Percentiles rank a stretch among this genome's conserved stretches.
Evolutionary conservation across 495 filamentous ascomycete species (phyloP).

Genomic region (Lophium mytilinum): DNA sequence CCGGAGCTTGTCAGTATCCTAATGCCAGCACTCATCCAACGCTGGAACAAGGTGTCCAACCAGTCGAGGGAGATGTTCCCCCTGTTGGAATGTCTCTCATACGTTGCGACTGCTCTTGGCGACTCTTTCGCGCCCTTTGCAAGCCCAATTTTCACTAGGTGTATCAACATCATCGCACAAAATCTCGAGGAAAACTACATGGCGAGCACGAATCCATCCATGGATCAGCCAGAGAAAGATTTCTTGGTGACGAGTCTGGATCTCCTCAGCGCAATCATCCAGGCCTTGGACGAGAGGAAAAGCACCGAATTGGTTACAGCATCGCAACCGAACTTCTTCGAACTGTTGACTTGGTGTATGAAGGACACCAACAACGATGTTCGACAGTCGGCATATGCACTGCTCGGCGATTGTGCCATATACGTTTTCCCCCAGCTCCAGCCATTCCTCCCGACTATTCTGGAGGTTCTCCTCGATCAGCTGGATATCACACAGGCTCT

Average conservation of each 20-base stretch:
- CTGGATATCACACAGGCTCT: slow-evolving; percentile 71
- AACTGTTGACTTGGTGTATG: slow-evolving; percentile 86
- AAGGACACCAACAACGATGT: slow-evolving; percentile 87
- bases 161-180: slow-evolving; percentile 81
- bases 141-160: slow-evolving; percentile 72
- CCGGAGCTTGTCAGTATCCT: slow-evolving; percentile 72
- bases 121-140: slow-evolving; percentile 78
- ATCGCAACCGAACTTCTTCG: slow-evolving; percentile 77
- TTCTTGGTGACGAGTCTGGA: slow-evolving; percentile 96
- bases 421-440: slow-evolving; percentile 83
- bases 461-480: slow-evolving; percentile 76
- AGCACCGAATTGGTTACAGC: slow-evolving; percentile 65
- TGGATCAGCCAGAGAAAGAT: slow-evolving; percentile 89
- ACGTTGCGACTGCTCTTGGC: slow-evolving; percentile 80
- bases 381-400: slow-evolving; percentile 88
- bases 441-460: slow-evolving; percentile 58
- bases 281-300: slow-evolving; percentile 71
- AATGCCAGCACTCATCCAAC: slow-evolving; percentile 88
- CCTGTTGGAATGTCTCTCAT: slow-evolving; percentile 88
- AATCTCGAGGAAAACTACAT: slow-evolving; percentile 72
- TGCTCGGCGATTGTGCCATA: slow-evolving; percentile 94
- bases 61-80: slow-evolving; percentile 92
- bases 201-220: slow-evolving; percentile 49
- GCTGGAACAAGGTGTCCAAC: slow-evolving; percentile 82
- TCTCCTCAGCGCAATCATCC: slow-evolving; percentile 86